These are phyloP conservation scores for Oxyria digyna DNA, from an alignment of 148 eudicot genomes.

Conservation along the genomic window DNA sequence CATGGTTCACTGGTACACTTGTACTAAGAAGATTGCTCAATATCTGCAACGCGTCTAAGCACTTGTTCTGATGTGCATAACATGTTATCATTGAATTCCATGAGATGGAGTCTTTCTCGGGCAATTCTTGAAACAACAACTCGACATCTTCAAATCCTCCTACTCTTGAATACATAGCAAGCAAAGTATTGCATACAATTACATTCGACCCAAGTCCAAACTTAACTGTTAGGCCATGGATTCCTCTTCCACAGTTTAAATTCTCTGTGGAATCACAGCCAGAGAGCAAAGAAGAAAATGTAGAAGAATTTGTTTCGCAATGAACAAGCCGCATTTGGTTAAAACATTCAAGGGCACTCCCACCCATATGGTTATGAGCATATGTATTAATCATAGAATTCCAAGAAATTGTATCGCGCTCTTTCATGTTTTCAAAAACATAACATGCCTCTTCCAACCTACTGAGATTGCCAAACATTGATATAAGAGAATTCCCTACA, in stretches of 20 bases:
- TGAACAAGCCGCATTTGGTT: slow-evolving; percentile 41
- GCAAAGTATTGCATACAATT: slow-evolving; percentile 59
- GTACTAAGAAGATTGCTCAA: slow-evolving; percentile 24
- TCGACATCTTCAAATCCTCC: slow-evolving; percentile 35
- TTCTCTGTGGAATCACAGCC: slow-evolving; percentile 29
- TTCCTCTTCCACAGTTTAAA: slow-evolving; percentile 46
- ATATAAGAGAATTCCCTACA: slow-evolving; percentile 51
- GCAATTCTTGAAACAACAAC: slow-evolving; percentile 37
- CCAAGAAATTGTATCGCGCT: slow-evolving; percentile 67
- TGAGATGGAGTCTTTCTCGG: slow-evolving; percentile 49
- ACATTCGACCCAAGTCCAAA: slow-evolving; percentile 35
- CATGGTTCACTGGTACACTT: slow-evolving; percentile 25
- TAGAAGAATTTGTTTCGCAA: slow-evolving; percentile 31
- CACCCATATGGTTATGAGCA: slow-evolving; percentile 34
- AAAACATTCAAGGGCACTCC: slow-evolving; percentile 42
- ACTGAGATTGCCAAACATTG: slow-evolving; percentile 50
- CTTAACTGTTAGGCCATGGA: slow-evolving; percentile 55
- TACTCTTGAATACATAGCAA: slow-evolving; percentile 49
- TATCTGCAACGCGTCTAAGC: slow-evolving; percentile 32
- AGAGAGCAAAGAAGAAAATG: slow-evolving; percentile 45
- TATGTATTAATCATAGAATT: slow-evolving; percentile 57
- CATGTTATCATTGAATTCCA: slow-evolving; percentile 73
- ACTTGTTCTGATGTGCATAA: slow-evolving; percentile 34
- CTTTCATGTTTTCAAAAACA: slow-evolving; percentile 47
- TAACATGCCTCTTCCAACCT: slow-evolving; percentile 29